Evolutionary conservation across 768 basidiomycete species (phyloP), one percentile per base, ranked within the genome.

Genomic region (Kwoniella heveanensis): DNA sequence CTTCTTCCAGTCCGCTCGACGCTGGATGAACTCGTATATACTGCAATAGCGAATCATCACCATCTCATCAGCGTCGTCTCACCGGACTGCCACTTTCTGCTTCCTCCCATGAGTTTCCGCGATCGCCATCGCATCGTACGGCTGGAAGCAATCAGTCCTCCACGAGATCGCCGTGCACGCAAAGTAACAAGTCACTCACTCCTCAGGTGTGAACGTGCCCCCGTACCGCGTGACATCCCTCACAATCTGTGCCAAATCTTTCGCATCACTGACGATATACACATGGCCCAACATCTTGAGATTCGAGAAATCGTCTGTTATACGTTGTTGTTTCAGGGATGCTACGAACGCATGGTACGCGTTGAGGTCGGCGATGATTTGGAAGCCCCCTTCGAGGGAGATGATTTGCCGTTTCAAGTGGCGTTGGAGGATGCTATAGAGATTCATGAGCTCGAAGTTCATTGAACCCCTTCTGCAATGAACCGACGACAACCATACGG

Each of bases 391-490:
- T 59, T 83, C 86, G 36, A 96, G 84, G 0, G 94, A 97, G 53
- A 98, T 93, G 72, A 98, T 99, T 77, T 97, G 93, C 1, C 93
- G 85, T 77, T 99, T 98, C 79, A 98, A 88, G 71, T 97, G 95
- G 71, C 95, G 92, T 76, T 97, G 93, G 30, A 98, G 78, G 73
- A 98, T 94, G 19, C 94, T 95, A n/a, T n/a, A n/a, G n/a, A n/a
- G n/a, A n/a, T n/a, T n/a, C n/a, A n/a, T n/a, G n/a, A n/a, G n/a
- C n/a, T n/a, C n/a, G n/a, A n/a, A n/a, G n/a, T n/a, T n/a, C n/a
- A n/a, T n/a, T n/a, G n/a, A n/a, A n/a, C n/a, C n/a, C n/a, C n/a
- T n/a, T n/a, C n/a, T n/a, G n/a, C n/a, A n/a, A n/a, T n/a, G n/a
- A n/a, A n/a, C n/a, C n/a, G n/a, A n/a, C n/a, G n/a, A n/a, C n/a